Evolutionary conservation across 2,329 filamentous ascomycete species (phyloP), one percentile per base, ranked within the genome.

Genomic region (Aspergillus amoenus): DNA sequence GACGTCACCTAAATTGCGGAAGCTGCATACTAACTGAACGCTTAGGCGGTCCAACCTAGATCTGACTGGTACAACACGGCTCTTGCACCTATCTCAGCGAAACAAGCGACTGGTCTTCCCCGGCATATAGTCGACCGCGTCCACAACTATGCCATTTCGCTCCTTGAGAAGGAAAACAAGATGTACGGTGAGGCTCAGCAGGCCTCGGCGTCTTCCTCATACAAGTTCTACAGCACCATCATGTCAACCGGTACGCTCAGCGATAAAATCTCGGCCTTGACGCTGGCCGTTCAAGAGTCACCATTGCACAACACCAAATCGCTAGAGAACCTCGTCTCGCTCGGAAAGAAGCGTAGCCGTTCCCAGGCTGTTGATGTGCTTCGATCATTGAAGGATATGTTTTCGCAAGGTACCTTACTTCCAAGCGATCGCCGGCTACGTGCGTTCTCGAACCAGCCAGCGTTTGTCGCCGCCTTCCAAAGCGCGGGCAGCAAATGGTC

Each of bases 141-240:
- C n/a, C 78, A 75, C 52, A 77, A 85, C 13, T 86, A 96, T 72
- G 92, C 91, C 3, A 84, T 85, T 60, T 80, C 82, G 9, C 80
- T 97, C 6, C 79, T 97, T 18, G 87, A 95, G 53, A 81, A 85
- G 24, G 94, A 99, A 70, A 89, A 89, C 60, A 81, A 84, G 41
- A 80, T 84, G 46, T 99, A 97, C 76, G 82, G 82, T 55, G 84
- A 86, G 24, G 88, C 82, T 41, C 83, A 91, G 63, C 81, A 91
- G 64, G 79, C 89, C 55, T 86, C 90, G 6, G 86, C 90, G 50
- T 91, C 91, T 24, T 94, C 93, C 2, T 93, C 93, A 41, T 90
- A 95, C 75, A 96, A 93, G 73, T 99, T 99, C 80, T 88, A 97
- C 81, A 91, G 93, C 1, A 96, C 92, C 17, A 97, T 99, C 72